Evolutionary conservation across 2,329 filamentous ascomycete genomes (phyloP).

Genomic region (Cladosporium sp.): DNA sequence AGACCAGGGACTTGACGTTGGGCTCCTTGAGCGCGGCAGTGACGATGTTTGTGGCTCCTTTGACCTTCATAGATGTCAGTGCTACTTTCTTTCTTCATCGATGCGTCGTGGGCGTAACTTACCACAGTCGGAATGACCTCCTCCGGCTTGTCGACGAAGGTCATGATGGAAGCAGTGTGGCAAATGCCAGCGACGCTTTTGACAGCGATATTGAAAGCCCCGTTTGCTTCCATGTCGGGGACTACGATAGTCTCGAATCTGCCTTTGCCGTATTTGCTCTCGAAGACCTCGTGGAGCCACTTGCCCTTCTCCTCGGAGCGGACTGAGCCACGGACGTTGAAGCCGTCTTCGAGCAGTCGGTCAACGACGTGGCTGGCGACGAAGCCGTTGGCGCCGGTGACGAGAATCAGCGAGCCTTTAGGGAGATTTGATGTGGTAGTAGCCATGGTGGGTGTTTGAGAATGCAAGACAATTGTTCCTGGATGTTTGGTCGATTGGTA

Average conservation of each 20-base stretch:
- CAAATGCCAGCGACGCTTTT: conserved; percentile 44
- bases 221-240: conserved; percentile 40
- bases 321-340: conserved; percentile 32
- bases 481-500: background rate
- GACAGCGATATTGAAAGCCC: conserved; percentile 47
- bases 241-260: conserved; percentile 33
- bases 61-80: conserved; percentile 33
- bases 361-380: conserved; percentile 33
- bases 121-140: conserved; percentile 42
- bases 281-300: conserved; percentile 23
- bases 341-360: conserved; percentile 30
- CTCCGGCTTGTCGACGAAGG: conserved; percentile 47
- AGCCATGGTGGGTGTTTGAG: conserved; percentile 4
- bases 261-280: background rate
- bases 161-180: conserved; percentile 35
- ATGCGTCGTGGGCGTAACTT: background rate
- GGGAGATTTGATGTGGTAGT: conserved; percentile 12
- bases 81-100: no score
- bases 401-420: conserved; percentile 15
- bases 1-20: conserved; percentile 44
- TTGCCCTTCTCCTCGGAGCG: conserved; percentile 28
- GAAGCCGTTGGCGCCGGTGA: conserved; percentile 30
- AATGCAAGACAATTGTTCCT: background rate
- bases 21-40: conserved; percentile 45
- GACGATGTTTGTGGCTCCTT: conserved; percentile 42